Conservation (phyloP, 768 basidiomycete species). For the Serendipita sp. region DNA sequence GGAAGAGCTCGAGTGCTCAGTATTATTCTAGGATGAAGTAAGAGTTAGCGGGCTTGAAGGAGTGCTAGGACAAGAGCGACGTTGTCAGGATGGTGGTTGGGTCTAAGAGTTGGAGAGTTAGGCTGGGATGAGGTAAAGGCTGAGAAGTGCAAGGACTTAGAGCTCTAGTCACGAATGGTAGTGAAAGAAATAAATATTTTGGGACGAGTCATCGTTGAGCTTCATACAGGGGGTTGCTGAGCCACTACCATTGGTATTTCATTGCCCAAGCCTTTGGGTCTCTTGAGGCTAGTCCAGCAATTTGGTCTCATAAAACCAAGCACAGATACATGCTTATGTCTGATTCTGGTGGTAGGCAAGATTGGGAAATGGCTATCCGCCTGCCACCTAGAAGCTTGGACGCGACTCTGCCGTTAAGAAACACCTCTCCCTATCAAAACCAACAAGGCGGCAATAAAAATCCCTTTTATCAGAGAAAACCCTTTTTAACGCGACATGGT, state of each 20-base stretch:
- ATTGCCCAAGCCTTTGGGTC: too few relatives aligned
- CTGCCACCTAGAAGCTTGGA: background rate
- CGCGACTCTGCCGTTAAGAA: background rate
- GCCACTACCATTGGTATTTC: too few relatives aligned
- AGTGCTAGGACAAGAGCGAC: background rate
- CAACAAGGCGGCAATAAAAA: background rate
- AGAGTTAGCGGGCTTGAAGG: background rate
- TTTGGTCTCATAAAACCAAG: too few relatives aligned
- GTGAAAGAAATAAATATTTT: too few relatives aligned
- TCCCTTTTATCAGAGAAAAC: background rate
- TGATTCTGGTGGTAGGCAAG: too few relatives aligned
- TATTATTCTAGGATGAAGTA: background rate
- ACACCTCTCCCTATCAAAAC: background rate
- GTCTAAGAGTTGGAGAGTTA: background rate
- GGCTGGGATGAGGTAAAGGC: background rate
- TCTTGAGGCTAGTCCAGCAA: too few relatives aligned
- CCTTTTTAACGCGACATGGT: conserved; percentile 42
- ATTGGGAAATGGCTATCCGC: too few relatives aligned
- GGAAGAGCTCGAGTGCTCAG: background rate
- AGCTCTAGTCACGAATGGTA: too few relatives aligned
- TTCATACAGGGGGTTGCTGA: too few relatives aligned
- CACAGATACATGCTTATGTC: too few relatives aligned
- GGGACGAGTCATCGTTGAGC: too few relatives aligned
- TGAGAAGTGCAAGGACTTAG: too few relatives aligned
- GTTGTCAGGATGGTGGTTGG: background rate